phyloP scores from a whole-genome alignment of 176 grass and related monocot genomes.

The Areca catechu region DNA sequence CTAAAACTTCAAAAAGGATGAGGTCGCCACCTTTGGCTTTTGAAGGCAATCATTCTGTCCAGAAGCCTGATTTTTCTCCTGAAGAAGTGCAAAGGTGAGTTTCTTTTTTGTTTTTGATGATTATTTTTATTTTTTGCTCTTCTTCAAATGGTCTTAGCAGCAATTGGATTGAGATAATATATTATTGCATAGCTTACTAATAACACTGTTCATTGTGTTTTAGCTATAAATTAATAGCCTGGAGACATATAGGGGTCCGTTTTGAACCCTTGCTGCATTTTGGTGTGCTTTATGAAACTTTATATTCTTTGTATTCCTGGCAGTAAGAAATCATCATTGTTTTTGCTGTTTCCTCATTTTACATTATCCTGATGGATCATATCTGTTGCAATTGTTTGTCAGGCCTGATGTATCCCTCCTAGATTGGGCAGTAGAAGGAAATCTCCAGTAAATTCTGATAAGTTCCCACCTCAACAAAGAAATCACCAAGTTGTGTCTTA shows the following conservation, averaged over 20 bases:
- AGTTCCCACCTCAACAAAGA: slow-evolving; percentile 28
- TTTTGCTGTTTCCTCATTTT: background rate
- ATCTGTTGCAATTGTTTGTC: slow-evolving; percentile 8
- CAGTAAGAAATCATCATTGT: background rate
- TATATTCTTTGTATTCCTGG: background rate
- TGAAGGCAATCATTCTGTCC: slow-evolving; percentile 16
- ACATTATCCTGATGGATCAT: slow-evolving; percentile 1
- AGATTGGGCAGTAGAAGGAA: slow-evolving; percentile 14
- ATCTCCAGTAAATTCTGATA: slow-evolving; percentile 16
- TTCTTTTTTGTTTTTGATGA: slow-evolving; percentile 4
- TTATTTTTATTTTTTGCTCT: slow-evolving; percentile 18
- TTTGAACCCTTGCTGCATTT: no score
- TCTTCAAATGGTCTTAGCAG: background rate
- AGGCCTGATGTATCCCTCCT: no score
- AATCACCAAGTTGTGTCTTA: slow-evolving; percentile 4
- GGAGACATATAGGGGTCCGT: no score
- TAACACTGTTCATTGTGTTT: no score
- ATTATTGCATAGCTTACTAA: background rate
- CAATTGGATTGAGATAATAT: background rate
- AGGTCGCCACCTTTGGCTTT: slow-evolving; percentile 40
- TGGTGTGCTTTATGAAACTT: no score
- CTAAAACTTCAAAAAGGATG: slow-evolving; percentile 48
- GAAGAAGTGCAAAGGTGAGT: slow-evolving; percentile 40
- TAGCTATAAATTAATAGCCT: no score
- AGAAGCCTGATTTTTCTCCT: slow-evolving; percentile 32